Conservation (phyloP, 116 monocot genomes). For the Phalaenopsis hybrid region DNA sequence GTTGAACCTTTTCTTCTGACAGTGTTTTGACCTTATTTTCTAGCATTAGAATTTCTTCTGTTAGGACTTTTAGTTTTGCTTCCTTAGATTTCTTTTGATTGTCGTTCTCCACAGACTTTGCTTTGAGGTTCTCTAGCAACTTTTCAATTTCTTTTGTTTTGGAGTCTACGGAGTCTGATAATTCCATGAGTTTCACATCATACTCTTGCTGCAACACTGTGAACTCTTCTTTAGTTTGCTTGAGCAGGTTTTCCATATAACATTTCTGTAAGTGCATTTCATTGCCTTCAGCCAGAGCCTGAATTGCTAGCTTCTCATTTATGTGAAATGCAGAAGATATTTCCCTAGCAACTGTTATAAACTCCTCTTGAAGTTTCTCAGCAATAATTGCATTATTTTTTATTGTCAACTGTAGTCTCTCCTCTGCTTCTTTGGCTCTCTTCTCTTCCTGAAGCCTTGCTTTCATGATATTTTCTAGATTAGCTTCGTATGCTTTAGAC, state of each 20-base stretch:
- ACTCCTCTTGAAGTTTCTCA: conserved; percentile 62
- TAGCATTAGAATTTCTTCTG: conserved; percentile 38
- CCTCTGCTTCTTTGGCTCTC: conserved; percentile 76
- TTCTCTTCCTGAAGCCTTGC: conserved; percentile 69
- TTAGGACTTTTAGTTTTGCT: conserved; percentile 23
- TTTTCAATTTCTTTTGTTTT: conserved; percentile 54
- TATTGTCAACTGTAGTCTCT: conserved; percentile 45
- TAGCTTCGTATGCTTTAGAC: conserved; percentile 58
- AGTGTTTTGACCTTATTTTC: conserved; percentile 33
- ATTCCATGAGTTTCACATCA: conserved; percentile 48
- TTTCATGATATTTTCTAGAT: conserved; percentile 33
- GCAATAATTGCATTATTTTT: conserved; percentile 45
- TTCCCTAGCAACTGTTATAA: conserved; percentile 51
- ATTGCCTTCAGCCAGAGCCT: conserved; percentile 53
- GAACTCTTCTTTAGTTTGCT: conserved; percentile 39
- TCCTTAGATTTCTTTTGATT: conserved; percentile 38
- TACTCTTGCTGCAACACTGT: conserved; percentile 24
- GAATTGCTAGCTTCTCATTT: conserved; percentile 66
- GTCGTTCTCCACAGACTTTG: conserved; percentile 36
- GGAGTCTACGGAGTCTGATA: conserved; percentile 34
- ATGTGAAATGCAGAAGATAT: conserved; percentile 59
- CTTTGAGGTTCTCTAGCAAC: conserved; percentile 39
- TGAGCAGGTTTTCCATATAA: conserved; percentile 45
- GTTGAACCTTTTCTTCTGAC: conserved; percentile 29
- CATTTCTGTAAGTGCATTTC: conserved; percentile 50